Percentiles rank a stretch among this genome's conserved stretches.
Evolutionary conservation across 345 rosid genomes (phyloP).

Genomic region (Acer campestre): DNA sequence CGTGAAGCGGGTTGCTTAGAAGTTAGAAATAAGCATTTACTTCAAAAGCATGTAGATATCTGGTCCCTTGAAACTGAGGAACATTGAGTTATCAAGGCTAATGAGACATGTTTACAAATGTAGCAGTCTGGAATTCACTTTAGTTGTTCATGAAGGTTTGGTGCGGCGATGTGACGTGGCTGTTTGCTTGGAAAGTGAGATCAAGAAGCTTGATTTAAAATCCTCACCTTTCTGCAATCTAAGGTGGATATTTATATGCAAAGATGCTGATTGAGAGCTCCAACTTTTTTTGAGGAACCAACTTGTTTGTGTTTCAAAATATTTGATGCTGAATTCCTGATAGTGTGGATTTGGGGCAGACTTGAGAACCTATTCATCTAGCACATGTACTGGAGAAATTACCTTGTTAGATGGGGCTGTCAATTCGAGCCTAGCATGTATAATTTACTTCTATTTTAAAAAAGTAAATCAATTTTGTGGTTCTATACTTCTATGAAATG

Average conservation of each 20-base stretch:
- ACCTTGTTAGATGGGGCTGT: no score
- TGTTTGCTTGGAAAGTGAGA: background rate
- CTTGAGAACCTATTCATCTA: background rate
- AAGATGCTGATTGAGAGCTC: background rate
- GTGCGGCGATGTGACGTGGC: no score
- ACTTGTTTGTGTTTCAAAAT: background rate
- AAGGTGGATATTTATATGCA: background rate
- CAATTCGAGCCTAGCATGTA: no score
- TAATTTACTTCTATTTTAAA: no score
- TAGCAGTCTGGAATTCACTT: background rate
- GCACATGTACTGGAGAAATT: no score
- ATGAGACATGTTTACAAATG: background rate
- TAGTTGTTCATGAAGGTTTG: background rate
- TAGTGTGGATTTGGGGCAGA: background rate
- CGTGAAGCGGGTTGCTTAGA: slow-evolving; percentile 5
- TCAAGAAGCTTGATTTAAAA: background rate
- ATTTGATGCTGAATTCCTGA: background rate
- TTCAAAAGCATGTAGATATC: background rate
- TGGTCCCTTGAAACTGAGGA: background rate
- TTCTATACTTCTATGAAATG: no score
- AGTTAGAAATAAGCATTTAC: background rate
- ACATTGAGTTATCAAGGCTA: background rate
- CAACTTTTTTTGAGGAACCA: background rate
- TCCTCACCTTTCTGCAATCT: background rate
- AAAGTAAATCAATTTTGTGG: no score